These are phyloP conservation scores for Datisca glomerata DNA, from an alignment of 306 rosid species.

Conservation along the genomic window DNA sequence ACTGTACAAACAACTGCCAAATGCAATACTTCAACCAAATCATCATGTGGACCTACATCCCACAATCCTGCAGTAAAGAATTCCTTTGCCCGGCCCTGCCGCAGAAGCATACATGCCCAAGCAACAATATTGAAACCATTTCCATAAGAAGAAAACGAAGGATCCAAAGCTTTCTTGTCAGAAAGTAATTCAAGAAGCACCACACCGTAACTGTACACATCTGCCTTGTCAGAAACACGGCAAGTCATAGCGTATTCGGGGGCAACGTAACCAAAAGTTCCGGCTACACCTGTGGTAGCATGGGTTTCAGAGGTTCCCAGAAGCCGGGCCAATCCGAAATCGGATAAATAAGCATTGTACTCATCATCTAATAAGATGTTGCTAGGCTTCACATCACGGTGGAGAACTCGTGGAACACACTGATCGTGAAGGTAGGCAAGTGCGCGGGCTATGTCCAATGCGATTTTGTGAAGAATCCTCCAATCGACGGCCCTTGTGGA, in stretches of 20 bases:
- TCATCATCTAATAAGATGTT: constrained; percentile 84
- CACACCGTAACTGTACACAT: constrained; percentile 95
- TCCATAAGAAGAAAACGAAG: constrained; percentile 74
- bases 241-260: constrained; percentile 98
- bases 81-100: constrained; percentile 80
- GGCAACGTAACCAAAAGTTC: constrained; percentile 92
- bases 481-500: constrained; percentile 83
- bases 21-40: constrained; percentile 78
- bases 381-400: constrained; percentile 93
- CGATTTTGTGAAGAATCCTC: constrained; percentile 90
- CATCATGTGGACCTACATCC: constrained; percentile 77
- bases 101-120: constrained; percentile 77
- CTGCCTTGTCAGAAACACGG: constrained; percentile 92
- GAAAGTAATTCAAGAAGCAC: constrained; percentile 89
- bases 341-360: constrained; percentile 74
- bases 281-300: constrained; percentile 96
- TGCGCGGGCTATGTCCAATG: constrained; percentile 80
- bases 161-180: constrained; percentile 88
- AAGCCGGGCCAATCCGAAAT: constrained; percentile 91
- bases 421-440: constrained; percentile 83
- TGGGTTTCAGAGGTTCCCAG: constrained; percentile 94
- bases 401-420: constrained; percentile 90
- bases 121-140: constrained; percentile 92
- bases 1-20: constrained; percentile 86
- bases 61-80: constrained; percentile 76